Evolutionary conservation across 257 asterid genomes (phyloP).

Genomic region (Ehretia macrophylla): DNA sequence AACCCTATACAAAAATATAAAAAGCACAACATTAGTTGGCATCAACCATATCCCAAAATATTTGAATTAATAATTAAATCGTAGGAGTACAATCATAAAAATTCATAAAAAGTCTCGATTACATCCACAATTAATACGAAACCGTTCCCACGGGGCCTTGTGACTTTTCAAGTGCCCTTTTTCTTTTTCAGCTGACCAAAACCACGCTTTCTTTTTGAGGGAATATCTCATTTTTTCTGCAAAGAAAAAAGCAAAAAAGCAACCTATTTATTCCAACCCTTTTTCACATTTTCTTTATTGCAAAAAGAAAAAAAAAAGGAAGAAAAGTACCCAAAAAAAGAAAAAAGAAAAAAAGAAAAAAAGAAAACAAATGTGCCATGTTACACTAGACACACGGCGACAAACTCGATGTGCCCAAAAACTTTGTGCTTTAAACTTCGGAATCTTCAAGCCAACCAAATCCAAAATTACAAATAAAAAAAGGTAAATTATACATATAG

Average conservation of each 20-base stretch:
- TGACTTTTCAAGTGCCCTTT: slow-evolving; percentile 5
- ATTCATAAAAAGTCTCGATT: not conserved
- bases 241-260: too few relatives aligned
- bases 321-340: too few relatives aligned
- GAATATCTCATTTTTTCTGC: too few relatives aligned
- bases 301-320: not conserved
- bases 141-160: slow-evolving; percentile 1
- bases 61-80: not conserved
- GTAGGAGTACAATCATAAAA: not conserved
- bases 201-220: too few relatives aligned
- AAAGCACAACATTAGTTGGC: too few relatives aligned
- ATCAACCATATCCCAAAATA: too few relatives aligned
- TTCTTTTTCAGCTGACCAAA: too few relatives aligned
- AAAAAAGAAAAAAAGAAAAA: not conserved
- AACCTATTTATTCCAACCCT: too few relatives aligned
- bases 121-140: not conserved
- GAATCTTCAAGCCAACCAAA: not conserved
- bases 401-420: slow-evolving; percentile 6
- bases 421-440: too few relatives aligned
- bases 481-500: too few relatives aligned
- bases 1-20: too few relatives aligned
- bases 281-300: too few relatives aligned
- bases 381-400: slow-evolving; percentile 6
- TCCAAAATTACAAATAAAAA: slow-evolving; percentile 1
- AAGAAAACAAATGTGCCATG: slow-evolving; percentile 2